A percentile compares a stretch with the other conserved stretches of the same genome.
Conservation (phyloP, 2,329 filamentous ascomycete genomes). For the Monosporascus sp. region DNA sequence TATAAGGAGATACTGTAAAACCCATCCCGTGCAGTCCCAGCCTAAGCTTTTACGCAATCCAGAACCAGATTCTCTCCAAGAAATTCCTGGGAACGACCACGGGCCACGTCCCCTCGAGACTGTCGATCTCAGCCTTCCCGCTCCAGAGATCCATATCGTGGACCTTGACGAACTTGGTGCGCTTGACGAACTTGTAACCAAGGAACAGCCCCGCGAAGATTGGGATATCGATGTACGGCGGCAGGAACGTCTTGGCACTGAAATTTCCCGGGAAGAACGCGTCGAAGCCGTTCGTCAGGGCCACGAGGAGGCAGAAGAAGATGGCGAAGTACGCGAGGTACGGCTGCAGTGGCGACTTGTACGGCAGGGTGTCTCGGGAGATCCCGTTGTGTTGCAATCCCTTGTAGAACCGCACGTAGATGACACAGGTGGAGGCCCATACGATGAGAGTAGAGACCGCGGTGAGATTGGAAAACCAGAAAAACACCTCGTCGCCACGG, state of each 20-base stretch:
- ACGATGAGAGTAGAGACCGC: constrained; percentile 68
- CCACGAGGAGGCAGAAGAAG: constrained; percentile 57
- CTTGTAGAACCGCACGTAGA: constrained; percentile 65
- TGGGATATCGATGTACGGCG: constrained; percentile 64
- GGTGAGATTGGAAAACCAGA: constrained; percentile 46
- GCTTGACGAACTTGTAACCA: constrained; percentile 64
- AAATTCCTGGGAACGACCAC: constrained; percentile 32
- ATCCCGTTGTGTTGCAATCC: constrained; percentile 62
- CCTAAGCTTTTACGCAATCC: constrained; percentile 28
- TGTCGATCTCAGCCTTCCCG: constrained; percentile 34
- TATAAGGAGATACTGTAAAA: no score
- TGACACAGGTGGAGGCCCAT: constrained; percentile 62
- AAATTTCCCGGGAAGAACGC: constrained; percentile 59
- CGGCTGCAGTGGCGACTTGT: constrained; percentile 62
- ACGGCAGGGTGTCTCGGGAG: constrained; percentile 58
- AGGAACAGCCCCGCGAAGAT: constrained; percentile 60
- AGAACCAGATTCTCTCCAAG: constrained; percentile 35
- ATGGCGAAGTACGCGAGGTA: constrained; percentile 63
- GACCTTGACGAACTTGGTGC: constrained; percentile 42
- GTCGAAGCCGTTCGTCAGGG: constrained; percentile 67
- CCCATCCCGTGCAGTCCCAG: no score
- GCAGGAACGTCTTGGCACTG: constrained; percentile 52
- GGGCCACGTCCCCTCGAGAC: constrained; percentile 32
- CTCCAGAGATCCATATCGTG: constrained; percentile 37
- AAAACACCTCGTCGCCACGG: constrained; percentile 37